Conservation (phyloP, 768 basidiomycete species). For the Mycena kentingensis region DNA sequence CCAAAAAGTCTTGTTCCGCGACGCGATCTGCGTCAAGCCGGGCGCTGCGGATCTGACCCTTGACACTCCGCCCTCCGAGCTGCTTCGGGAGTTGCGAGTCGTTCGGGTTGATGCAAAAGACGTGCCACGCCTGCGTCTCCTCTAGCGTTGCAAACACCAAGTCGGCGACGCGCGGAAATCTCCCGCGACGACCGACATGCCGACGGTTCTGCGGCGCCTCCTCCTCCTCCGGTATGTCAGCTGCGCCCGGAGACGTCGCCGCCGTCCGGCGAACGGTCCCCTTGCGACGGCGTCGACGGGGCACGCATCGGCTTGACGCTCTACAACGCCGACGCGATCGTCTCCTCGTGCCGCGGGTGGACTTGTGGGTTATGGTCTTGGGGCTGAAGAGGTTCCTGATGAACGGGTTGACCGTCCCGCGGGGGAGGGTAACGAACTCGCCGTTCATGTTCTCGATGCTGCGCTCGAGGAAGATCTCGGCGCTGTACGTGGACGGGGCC, state of each 20-base stretch:
- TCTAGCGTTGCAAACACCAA: conserved; percentile 85
- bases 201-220: conserved; percentile 43
- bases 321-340: conserved; percentile 93
- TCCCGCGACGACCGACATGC: conserved; percentile 60
- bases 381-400: conserved; percentile 86
- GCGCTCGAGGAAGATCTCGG: conserved; percentile 85
- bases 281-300: conserved; percentile 86
- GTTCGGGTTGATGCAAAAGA: conserved; percentile 94
- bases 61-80: conserved; percentile 87
- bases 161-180: conserved; percentile 87
- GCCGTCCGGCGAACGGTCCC: conserved; percentile 63
- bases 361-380: conserved; percentile 91
- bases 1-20: conserved; percentile 65
- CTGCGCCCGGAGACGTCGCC: conserved; percentile 47
- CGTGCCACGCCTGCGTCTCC: conserved; percentile 88
- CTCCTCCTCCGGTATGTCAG: conserved; percentile 53
- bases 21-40: conserved; percentile 78
- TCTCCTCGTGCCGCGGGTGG: conserved; percentile 91
- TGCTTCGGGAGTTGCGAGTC: conserved; percentile 95
- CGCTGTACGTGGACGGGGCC: conserved; percentile 90
- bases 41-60: conserved; percentile 86
- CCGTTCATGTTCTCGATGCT: conserved; percentile 90
- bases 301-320: conserved; percentile 92
- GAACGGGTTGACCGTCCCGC: conserved; percentile 84
- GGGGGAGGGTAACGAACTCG: conserved; percentile 87